These are phyloP conservation scores for Fusarium coffeatum DNA, from an alignment of 2,329 filamentous ascomycete genomes.

Conservation along the genomic window DNA sequence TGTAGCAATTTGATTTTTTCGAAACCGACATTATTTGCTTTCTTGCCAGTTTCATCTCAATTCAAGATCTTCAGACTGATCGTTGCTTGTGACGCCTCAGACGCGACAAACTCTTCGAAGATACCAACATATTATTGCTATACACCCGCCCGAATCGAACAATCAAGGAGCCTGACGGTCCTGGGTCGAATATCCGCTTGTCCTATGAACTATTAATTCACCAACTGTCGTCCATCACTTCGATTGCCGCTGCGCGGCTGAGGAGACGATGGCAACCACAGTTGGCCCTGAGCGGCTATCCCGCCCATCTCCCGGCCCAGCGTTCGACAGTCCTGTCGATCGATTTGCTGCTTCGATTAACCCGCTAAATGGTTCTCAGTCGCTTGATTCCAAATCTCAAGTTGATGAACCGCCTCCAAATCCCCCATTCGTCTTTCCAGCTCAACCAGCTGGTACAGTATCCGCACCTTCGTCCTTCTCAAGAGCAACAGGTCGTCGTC, in stretches of 20 bases:
- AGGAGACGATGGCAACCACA: constrained; percentile 57
- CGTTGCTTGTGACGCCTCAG: constrained; percentile 33
- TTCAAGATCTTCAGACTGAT: constrained; percentile 38
- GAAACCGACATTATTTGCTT: constrained; percentile 17
- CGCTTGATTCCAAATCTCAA: constrained; percentile 28
- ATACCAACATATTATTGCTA: constrained; percentile 2
- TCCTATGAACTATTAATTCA: constrained; percentile 56
- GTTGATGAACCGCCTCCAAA: constrained; percentile 63
- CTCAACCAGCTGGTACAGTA: constrained; percentile 57
- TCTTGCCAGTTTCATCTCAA: constrained; percentile 15
- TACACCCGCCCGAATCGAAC: constrained; percentile 9
- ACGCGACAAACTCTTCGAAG: constrained; percentile 22
- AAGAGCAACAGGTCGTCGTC: constrained; percentile 62
- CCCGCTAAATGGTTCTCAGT: constrained; percentile 28
- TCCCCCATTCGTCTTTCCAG: constrained; percentile 73
- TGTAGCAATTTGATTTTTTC: constrained; percentile 17
- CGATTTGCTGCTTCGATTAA: constrained; percentile 41
- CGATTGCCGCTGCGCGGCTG: constrained; percentile 63
- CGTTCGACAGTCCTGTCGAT: constrained; percentile 44
- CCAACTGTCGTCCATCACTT: constrained; percentile 56
- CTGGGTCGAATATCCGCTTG: constrained; percentile 16
- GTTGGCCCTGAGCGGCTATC: constrained; percentile 53
- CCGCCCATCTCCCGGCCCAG: constrained; percentile 45
- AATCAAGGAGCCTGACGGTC: constrained; percentile 23
- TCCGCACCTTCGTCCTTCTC: constrained; percentile 62